These are phyloP conservation scores for Lotmaria passim DNA, from an alignment of 208 protist genomes.

Conservation along the genomic window DNA sequence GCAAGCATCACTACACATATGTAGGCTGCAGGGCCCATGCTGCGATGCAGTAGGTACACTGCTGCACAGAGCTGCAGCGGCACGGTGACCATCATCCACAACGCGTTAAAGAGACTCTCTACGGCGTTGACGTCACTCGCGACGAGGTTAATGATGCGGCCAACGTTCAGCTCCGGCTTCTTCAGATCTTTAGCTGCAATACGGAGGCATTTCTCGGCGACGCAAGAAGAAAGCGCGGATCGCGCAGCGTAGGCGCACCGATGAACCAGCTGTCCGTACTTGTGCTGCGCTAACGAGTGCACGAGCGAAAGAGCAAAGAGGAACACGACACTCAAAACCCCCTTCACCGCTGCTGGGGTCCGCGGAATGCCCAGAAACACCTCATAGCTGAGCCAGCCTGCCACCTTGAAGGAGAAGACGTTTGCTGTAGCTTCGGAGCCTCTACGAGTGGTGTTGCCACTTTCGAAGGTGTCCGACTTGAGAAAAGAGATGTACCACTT, in stretches of 20 bases:
- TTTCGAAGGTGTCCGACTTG: slow-evolving; percentile 7
- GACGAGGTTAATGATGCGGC: slow-evolving; percentile 80
- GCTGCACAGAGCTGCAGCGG: slow-evolving; percentile 51
- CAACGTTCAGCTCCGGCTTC: slow-evolving; percentile 76
- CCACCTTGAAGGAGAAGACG: neutral
- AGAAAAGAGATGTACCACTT: slow-evolving; percentile 47
- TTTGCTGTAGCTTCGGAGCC: neutral
- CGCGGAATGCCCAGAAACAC: neutral
- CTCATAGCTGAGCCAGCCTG: neutral
- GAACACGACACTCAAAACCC: slow-evolving; percentile 46
- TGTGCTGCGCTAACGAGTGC: slow-evolving; percentile 44
- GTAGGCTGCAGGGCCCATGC: slow-evolving; percentile 69
- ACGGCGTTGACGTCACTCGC: slow-evolving; percentile 8
- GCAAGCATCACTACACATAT: slow-evolving; percentile 73
- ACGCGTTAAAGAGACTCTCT: neutral
- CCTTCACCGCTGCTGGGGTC: slow-evolving; percentile 4
- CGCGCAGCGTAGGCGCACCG: slow-evolving; percentile 44
- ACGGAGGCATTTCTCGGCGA: slow-evolving; percentile 83
- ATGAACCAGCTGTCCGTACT: slow-evolving; percentile 54
- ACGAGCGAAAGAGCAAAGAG: slow-evolving; percentile 47
- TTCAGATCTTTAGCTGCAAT: slow-evolving; percentile 42
- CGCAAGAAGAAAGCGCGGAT: slow-evolving; percentile 56
- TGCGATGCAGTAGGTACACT: slow-evolving; percentile 59
- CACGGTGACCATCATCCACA: slow-evolving; percentile 42
- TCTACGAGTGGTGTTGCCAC: neutral